Percentiles rank a stretch among this genome's conserved stretches.
These are phyloP conservation scores for Oryza glumipatula DNA, from an alignment of 176 grass and related monocot species.

Conservation along the genomic window DNA sequence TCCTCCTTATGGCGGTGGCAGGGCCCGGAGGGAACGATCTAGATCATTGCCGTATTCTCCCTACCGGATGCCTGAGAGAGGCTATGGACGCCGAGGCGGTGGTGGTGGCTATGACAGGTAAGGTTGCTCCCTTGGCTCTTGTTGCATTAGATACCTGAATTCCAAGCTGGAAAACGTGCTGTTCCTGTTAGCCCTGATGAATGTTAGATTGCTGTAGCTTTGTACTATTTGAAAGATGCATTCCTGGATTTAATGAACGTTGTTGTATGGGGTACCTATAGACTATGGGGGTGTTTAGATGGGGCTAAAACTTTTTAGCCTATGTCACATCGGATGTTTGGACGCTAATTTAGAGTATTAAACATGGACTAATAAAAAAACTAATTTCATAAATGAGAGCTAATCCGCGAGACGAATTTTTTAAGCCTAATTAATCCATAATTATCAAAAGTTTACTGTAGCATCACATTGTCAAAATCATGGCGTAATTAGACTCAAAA, in stretches of 20 bases:
- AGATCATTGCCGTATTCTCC: slow-evolving; percentile 45
- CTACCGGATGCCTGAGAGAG: slow-evolving; percentile 54
- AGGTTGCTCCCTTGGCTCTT: not conserved
- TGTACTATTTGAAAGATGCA: not conserved
- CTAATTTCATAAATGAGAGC: too few relatives aligned
- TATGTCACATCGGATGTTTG: too few relatives aligned
- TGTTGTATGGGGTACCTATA: slow-evolving; percentile 25
- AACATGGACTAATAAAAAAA: too few relatives aligned
- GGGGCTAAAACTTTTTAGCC: too few relatives aligned
- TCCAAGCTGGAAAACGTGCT: slow-evolving; percentile 15
- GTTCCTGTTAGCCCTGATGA: not conserved
- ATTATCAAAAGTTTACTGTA: too few relatives aligned
- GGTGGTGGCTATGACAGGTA: slow-evolving; percentile 62
- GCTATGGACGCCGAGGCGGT: slow-evolving; percentile 41
- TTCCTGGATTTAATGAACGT: not conserved
- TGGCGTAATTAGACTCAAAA: too few relatives aligned
- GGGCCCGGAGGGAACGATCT: slow-evolving; percentile 59
- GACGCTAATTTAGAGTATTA: too few relatives aligned
- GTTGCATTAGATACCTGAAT: not conserved
- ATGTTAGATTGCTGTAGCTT: slow-evolving; percentile 34
- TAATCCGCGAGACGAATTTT: too few relatives aligned
- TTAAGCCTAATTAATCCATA: too few relatives aligned
- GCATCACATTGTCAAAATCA: too few relatives aligned
- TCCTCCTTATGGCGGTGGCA: slow-evolving; percentile 47
- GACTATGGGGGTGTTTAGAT: too few relatives aligned